phyloP scores from a whole-genome alignment of 2,329 filamentous ascomycete species.

The Bipolaris victoriae region DNA sequence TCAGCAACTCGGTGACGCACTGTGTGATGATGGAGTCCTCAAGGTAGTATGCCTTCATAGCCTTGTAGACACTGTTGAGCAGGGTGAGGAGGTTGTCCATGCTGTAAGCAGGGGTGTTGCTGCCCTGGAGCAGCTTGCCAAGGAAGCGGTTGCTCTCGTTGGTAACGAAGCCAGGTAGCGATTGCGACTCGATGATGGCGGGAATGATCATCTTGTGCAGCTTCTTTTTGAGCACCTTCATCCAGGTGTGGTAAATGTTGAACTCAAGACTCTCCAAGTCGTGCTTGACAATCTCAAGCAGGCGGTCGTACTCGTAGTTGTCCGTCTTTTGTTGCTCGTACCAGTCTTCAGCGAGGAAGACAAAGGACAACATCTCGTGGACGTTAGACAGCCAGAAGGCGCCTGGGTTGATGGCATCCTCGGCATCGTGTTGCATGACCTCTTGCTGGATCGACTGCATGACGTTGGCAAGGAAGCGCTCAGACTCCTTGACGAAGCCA shows the following conservation, averaged over 20 bases:
- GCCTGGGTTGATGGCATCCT: constrained; percentile 95
- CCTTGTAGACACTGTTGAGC: constrained; percentile 95
- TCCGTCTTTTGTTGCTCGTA: constrained; percentile 99
- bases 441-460: constrained; percentile 99
- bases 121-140: constrained; percentile 91
- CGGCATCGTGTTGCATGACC: constrained; percentile 98
- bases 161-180: constrained; percentile 95
- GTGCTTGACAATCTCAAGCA: constrained; percentile 98
- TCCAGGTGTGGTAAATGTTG: constrained; percentile 99
- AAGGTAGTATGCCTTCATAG: constrained; percentile 98
- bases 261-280: constrained; percentile 98
- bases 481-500: constrained; percentile 98
- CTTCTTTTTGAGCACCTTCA: constrained; percentile 99
- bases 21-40: constrained; percentile 96
- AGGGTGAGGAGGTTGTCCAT: constrained; percentile 98
- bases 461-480: constrained; percentile 97
- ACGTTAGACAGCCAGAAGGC: constrained; percentile 99
- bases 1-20: constrained; percentile 90
- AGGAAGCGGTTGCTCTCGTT: constrained; percentile 98
- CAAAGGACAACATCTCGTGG: constrained; percentile 99
- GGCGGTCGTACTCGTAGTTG: constrained; percentile 97
- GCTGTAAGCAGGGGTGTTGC: constrained; percentile 92
- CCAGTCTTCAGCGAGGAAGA: constrained; percentile 99
- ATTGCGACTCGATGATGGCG: constrained; percentile 98
- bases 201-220: constrained; percentile 99